Evolutionary conservation across 495 filamentous ascomycete genomes (phyloP).

Genomic region (Chaetomidium leptoderma): DNA sequence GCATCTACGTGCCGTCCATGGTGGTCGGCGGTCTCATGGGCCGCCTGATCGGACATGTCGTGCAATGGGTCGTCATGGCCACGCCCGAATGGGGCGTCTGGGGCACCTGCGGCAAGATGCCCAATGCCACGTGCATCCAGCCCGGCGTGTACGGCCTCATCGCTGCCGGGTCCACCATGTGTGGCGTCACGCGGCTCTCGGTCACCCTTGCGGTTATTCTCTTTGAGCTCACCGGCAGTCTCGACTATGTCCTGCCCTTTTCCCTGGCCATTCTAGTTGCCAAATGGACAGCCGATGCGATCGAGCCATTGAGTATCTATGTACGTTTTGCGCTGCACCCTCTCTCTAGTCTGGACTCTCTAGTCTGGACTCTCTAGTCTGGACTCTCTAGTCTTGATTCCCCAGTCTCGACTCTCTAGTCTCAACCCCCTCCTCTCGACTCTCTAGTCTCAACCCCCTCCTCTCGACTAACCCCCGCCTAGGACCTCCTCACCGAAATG

Average conservation of each 20-base stretch:
- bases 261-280: constrained; percentile 86
- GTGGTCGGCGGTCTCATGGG: constrained; percentile 93
- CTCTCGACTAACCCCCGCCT: background rate
- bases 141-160: constrained; percentile 95
- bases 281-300: constrained; percentile 96
- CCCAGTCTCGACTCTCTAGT: background rate
- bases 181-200: constrained; percentile 88
- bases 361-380: background rate
- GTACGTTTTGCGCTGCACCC: background rate
- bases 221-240: constrained; percentile 90
- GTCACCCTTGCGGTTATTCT: constrained; percentile 93
- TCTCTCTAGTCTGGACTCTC: background rate
- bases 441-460: background rate
- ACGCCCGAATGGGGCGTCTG: constrained; percentile 71
- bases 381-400: too few species aligned
- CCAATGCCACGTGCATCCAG: constrained; percentile 78
- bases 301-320: constrained; percentile 94
- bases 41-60: constrained; percentile 77
- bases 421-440: background rate
- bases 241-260: constrained; percentile 94
- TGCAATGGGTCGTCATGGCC: constrained; percentile 75
- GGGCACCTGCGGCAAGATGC: constrained; percentile 62
- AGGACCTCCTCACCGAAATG: constrained; percentile 86
- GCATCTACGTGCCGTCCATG: constrained; percentile 98
- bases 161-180: constrained; percentile 96